These are phyloP conservation scores for Fusarium neocosmosporiellum DNA, from an alignment of 2,329 filamentous ascomycete genomes.

Conservation along the genomic window DNA sequence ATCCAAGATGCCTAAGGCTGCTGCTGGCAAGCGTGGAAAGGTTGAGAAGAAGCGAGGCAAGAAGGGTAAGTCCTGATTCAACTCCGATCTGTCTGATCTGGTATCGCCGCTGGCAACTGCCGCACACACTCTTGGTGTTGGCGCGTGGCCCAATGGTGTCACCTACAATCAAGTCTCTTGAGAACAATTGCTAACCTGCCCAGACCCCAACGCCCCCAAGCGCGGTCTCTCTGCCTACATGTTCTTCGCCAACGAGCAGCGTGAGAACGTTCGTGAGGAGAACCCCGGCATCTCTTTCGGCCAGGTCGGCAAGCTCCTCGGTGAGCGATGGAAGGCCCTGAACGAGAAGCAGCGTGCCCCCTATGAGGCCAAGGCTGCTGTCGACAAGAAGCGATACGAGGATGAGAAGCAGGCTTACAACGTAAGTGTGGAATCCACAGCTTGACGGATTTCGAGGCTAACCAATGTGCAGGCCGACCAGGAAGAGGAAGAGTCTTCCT, in stretches of 20 bases:
- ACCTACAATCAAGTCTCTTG: neutral
- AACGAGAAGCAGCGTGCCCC: slow-evolving; percentile 92
- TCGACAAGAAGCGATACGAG: slow-evolving; percentile 99
- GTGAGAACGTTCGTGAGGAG: slow-evolving; percentile 97
- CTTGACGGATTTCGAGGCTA: slow-evolving; percentile 37
- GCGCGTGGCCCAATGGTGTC: neutral
- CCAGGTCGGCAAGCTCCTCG: slow-evolving; percentile 98
- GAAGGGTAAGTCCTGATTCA: slow-evolving; percentile 63
- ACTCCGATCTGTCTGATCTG: neutral
- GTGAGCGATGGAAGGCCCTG: slow-evolving; percentile 98
- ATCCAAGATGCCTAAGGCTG: slow-evolving; percentile 69
- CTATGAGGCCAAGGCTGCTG: slow-evolving; percentile 95
- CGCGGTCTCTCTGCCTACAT: slow-evolving; percentile 99
- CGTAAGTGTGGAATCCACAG: slow-evolving; percentile 63
- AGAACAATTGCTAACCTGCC: slow-evolving; percentile 1
- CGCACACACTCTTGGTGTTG: neutral
- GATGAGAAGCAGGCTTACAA: slow-evolving; percentile 96
- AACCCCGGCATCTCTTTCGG: slow-evolving; percentile 98
- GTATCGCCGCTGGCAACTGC: neutral
- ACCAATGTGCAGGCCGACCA: slow-evolving; percentile 60
- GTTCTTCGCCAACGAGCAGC: slow-evolving; percentile 99
- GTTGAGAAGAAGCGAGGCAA: slow-evolving; percentile 66
- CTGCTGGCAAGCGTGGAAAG: slow-evolving; percentile 64
- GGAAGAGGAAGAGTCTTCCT: slow-evolving; percentile 69
- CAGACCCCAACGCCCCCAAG: slow-evolving; percentile 98